Conservation (phyloP, 768 basidiomycete genomes). For the Phlebiopsis gigantea region DNA sequence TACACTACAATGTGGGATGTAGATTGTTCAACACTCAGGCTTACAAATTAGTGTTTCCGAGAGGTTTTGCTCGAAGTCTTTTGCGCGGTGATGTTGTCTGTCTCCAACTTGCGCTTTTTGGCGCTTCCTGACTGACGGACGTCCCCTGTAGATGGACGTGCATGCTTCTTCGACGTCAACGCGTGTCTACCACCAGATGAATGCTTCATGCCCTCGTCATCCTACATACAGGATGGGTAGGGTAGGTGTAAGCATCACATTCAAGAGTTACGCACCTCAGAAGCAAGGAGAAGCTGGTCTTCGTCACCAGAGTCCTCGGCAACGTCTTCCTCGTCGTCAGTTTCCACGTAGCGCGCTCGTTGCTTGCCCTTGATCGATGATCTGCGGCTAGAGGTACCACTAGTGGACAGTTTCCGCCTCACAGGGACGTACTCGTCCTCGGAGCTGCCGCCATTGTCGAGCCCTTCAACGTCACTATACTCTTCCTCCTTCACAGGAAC, state of each 20-base stretch:
- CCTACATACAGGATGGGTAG: neutral
- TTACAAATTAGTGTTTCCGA: neutral
- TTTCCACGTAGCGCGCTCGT: slow-evolving; percentile 8
- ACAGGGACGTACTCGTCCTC: slow-evolving; percentile 8
- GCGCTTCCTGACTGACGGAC: neutral
- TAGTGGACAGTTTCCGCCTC: neutral
- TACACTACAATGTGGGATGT: no score
- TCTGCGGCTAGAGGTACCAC: slow-evolving; percentile 15
- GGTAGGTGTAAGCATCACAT: neutral
- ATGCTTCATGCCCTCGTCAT: neutral
- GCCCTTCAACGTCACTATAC: slow-evolving; percentile 31
- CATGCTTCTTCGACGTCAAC: no score
- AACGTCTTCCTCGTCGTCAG: slow-evolving; percentile 16
- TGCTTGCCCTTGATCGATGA: slow-evolving; percentile 9
- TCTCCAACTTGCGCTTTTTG: slow-evolving; percentile 22
- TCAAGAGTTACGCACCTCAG: slow-evolving; percentile 36
- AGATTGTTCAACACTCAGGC: no score
- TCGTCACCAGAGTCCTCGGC: slow-evolving; percentile 36
- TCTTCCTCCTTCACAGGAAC: slow-evolving; percentile 64
- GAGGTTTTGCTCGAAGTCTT: neutral
- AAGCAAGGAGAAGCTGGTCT: slow-evolving; percentile 58
- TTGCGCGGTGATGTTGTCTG: neutral
- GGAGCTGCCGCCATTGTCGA: slow-evolving; percentile 29
- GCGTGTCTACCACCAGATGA: no score
- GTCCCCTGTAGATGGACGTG: neutral